Conservation (phyloP, 306 rosid species). For the Sphenostylis stenocarpa region DNA sequence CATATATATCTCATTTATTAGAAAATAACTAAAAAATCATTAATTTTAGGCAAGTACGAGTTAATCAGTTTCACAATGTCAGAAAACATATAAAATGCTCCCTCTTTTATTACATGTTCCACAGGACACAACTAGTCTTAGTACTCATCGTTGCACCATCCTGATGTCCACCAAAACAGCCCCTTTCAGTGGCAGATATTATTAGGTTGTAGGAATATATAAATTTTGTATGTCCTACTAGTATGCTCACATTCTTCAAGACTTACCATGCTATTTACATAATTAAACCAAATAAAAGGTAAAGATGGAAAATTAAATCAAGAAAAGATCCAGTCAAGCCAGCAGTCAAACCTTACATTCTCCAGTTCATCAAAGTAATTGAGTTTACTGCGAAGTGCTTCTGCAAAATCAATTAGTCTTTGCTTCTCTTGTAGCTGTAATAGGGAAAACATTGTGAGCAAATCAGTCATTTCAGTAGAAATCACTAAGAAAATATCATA, state of each 20-base stretch:
- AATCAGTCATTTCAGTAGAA: conserved; percentile 31
- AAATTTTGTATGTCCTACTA: conserved; percentile 16
- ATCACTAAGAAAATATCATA: background rate
- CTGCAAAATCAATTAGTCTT: conserved; percentile 82
- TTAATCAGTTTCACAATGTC: conserved; percentile 19
- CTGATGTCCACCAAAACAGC: conserved; percentile 21
- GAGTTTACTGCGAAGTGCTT: conserved; percentile 94
- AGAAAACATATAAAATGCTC: conserved; percentile 14
- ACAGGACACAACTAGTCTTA: conserved; percentile 16
- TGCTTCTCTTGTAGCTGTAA: conserved; percentile 91
- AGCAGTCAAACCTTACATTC: conserved; percentile 99
- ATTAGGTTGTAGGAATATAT: conserved; percentile 6
- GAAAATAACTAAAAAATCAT: background rate
- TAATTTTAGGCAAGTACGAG: background rate
- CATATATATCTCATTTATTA: background rate
- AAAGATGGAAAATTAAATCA: conserved; percentile 17
- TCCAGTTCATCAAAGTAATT: conserved; percentile 98
- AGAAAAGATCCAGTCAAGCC: conserved; percentile 60
- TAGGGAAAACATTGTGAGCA: conserved; percentile 26
- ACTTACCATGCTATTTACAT: conserved; percentile 15
- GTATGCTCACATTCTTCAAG: conserved; percentile 16
- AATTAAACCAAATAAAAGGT: background rate
- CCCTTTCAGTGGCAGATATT: background rate
- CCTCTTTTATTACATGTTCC: conserved; percentile 21
- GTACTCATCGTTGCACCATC: conserved; percentile 13